Base-by-base conservation (phyloP, 208 protist genomes). In the Acanthamoeba lugdunensis region DNA sequence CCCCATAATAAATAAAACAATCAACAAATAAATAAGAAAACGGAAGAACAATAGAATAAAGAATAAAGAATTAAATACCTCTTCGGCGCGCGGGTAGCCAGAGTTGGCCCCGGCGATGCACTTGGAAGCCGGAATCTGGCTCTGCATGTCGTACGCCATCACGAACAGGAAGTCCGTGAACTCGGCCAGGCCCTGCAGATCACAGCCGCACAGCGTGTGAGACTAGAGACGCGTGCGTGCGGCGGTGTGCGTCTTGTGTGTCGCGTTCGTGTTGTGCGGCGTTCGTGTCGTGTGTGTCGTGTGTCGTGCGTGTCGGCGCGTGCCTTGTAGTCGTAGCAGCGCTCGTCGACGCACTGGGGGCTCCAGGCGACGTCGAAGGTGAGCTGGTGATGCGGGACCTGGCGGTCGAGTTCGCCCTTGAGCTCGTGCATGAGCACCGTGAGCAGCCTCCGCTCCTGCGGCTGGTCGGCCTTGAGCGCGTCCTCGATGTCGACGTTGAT, bases 111-210 rank as follows among this genome's bases (percentile, higher is more conserved):
- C 90, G 52, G 90, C 90, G 16, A 93, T 67, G 28, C 90, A 93
- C 87, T 92, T 92, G 54, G 58, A 71, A 37, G 63, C 87, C 28
- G 90, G 90, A 67, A 93, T 93, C 52, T 93, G 90, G 71, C 69
- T 85, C 37, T 93, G 90, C 90, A 93, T 85, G 41, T 93, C 90
- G 52, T 93, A 93, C 18, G 71, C 73, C 90, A 93, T 93, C 90
- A 93, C 90, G n/a, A 93, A 79, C 52, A 93, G 90, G 41, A 93
- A 93, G 50, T 93, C 90, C 1, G 54, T 79, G 45, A 37, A 52
- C 25, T 79, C 69, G 30, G 69, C 28, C 71, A 93, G 73, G 48
- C 65, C 89, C 54, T 85, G 48, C 14, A 50, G 7, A 18, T 11
- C 23, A n/a, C 6, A 28, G 23, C 16, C 6, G 18, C 54, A 14